Base-by-base conservation (phyloP, 1,284 basidiomycete species). In the Exobasidium rhododendri region DNA sequence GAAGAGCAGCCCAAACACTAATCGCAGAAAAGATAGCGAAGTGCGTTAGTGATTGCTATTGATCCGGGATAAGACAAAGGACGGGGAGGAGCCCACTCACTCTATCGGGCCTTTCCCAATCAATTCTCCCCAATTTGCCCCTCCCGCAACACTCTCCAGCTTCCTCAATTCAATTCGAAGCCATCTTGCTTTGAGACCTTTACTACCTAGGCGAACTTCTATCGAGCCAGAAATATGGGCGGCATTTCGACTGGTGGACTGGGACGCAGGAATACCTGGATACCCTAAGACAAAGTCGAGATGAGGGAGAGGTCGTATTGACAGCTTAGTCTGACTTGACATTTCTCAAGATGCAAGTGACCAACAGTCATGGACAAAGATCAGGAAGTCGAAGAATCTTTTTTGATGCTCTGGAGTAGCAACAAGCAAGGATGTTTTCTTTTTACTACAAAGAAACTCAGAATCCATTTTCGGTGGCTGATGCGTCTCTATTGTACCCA, bases 91-190 rank as follows among this genome's bases (percentile, higher is more conserved):
- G 22, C 74, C 75, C 2, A 59, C 59, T 74, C 75, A 78, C 26
- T 75, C 74, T 49, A 75, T 71, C 17, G 77, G 77, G 7, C 73
- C 77, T 53, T 58, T 58, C 1, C 77, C 77, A 49, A 79, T 78
- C 17, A 78, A 67, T 53, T 79, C 77, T 0, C 70, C 75, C 75
- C 75, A 79, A 53, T 68, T 69, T 58, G 78, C 74, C 14, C 75
- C 75, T 7, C 68, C 66, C 4, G 76, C 70, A 1, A 78, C 60
- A 11, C 70, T 71, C 54, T 79, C 77, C 20, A 73, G 64, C 66
- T 79, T 79, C 61, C 74, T 65, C 49, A 79, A 69, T 55, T 79
- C 77, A 59, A 79, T 72, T 20, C 77, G 69, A 20, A 79, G 61
- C 75, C 75, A 79, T 52, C 69, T 62, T 29, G 73, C 77, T 47